phyloP scores from a whole-genome alignment of 352 stramenopile species.

The Globisporangium cystogenes region DNA sequence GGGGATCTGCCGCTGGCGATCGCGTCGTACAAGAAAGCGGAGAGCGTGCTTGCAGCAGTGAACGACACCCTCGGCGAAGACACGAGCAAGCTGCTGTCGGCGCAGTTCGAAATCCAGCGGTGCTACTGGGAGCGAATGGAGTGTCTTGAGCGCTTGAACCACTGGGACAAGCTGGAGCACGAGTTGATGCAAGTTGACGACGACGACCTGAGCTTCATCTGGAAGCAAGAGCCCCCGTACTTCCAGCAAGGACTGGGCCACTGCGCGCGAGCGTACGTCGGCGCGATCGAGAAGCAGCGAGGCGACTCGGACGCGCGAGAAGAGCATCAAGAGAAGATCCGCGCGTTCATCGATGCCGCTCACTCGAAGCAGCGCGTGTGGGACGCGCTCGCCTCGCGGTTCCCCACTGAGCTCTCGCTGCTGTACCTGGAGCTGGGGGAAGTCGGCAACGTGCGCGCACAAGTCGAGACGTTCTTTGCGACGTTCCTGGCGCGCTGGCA shows the following conservation, averaged over 20 bases:
- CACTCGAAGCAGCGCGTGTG: slow-evolving; percentile 23
- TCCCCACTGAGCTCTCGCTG: slow-evolving; percentile 46
- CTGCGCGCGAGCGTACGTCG: slow-evolving; percentile 41
- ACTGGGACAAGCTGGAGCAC: slow-evolving; percentile 50
- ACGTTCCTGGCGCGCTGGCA: slow-evolving; percentile 54
- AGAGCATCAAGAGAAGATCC: slow-evolving; percentile 6
- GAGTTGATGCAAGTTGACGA: slow-evolving; percentile 26
- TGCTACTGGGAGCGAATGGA: slow-evolving; percentile 59
- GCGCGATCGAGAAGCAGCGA: slow-evolving; percentile 16
- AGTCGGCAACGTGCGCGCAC: slow-evolving; percentile 36
- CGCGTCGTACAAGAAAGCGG: slow-evolving; percentile 64
- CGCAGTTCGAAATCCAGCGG: slow-evolving; percentile 38
- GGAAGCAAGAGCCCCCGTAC: slow-evolving; percentile 57
- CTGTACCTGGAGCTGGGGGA: slow-evolving; percentile 36
- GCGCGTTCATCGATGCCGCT: slow-evolving; percentile 19
- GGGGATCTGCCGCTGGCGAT: slow-evolving; percentile 71
- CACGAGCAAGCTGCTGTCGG: slow-evolving; percentile 12
- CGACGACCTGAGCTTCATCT: slow-evolving; percentile 29
- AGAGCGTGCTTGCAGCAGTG: slow-evolving; percentile 34
- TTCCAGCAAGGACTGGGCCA: slow-evolving; percentile 56
- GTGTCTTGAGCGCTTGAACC: slow-evolving; percentile 65
- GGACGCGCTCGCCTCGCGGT: slow-evolving; percentile 36
- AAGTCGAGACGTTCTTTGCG: slow-evolving; percentile 56
- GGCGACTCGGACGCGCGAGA: neutral
- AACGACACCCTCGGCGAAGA: slow-evolving; percentile 29